Percentiles rank a stretch among this genome's conserved stretches.
Conservation (phyloP, 805 yeast species). For the Yamadazyma insecticola region DNA sequence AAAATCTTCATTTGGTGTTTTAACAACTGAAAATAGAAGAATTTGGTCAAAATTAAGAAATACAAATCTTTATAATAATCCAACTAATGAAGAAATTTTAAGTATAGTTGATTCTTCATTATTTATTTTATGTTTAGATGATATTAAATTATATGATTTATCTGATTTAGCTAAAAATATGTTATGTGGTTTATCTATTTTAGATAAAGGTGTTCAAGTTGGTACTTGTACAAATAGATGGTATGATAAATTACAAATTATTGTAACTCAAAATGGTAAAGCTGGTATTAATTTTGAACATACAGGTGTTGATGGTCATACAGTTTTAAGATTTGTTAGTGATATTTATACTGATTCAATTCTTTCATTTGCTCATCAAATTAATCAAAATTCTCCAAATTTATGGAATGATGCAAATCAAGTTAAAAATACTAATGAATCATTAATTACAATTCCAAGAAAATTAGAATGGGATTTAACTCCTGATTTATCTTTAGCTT, state of each 20-base stretch:
- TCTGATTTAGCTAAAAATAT: constrained; percentile 73
- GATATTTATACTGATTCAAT: constrained; percentile 92
- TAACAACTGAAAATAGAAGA: constrained; percentile 86
- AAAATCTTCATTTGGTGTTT: constrained; percentile 78
- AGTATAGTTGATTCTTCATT: constrained; percentile 76
- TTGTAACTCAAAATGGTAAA: constrained; percentile 81
- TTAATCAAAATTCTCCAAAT: constrained; percentile 71
- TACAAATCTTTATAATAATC: constrained; percentile 38
- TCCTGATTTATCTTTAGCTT: constrained; percentile 66
- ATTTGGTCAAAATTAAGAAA: constrained; percentile 79
- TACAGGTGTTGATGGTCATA: constrained; percentile 95
- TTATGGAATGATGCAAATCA: constrained; percentile 45
- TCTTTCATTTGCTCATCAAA: constrained; percentile 76
- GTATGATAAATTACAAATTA: constrained; percentile 89
- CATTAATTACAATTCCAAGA: constrained; percentile 63
- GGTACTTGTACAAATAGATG: constrained; percentile 94
- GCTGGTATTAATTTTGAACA: constrained; percentile 94
- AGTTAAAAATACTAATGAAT: constrained; percentile 11
- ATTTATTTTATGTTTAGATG: constrained; percentile 80
- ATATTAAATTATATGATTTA: constrained; percentile 58
- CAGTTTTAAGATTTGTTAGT: constrained; percentile 80
- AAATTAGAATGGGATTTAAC: constrained; percentile 87
- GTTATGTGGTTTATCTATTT: constrained; percentile 77
- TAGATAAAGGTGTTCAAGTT: constrained; percentile 82
- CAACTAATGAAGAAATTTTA: constrained; percentile 64